Percentiles rank a stretch among this genome's conserved stretches.
These are phyloP conservation scores for Pisolithus marmoratus DNA, from an alignment of 768 basidiomycete genomes.

Conservation along the genomic window DNA sequence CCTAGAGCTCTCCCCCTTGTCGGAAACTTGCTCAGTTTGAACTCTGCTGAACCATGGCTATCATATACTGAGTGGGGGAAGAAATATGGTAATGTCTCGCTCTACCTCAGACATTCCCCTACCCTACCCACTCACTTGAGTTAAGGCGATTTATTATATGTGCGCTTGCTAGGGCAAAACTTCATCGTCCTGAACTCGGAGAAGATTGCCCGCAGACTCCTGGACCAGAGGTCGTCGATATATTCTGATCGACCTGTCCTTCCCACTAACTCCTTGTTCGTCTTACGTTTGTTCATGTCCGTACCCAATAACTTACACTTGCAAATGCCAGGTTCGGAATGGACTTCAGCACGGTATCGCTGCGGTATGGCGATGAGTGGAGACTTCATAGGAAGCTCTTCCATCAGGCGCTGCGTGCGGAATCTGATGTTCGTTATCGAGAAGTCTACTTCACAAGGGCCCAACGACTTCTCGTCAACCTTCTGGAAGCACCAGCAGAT, in stretches of 20 bases:
- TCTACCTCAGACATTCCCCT: not conserved
- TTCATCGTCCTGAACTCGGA: constrained; percentile 25
- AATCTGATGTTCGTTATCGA: constrained; percentile 14
- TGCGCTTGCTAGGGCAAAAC: constrained; percentile 18
- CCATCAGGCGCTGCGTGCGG: constrained; percentile 21
- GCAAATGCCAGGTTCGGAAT: constrained; percentile 18
- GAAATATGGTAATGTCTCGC: constrained; percentile 21
- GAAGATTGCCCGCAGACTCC: constrained; percentile 18
- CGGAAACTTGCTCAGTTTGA: constrained; percentile 23
- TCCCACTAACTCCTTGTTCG: constrained; percentile 11
- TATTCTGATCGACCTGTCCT: constrained; percentile 24
- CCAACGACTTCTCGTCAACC: constrained; percentile 14
- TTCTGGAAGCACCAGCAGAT: constrained; percentile 17
- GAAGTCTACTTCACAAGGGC: constrained; percentile 16
- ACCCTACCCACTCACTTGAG: not conserved
- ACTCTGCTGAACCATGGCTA: constrained; percentile 27
- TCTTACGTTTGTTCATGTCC: not conserved
- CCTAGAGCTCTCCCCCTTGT: constrained; percentile 26
- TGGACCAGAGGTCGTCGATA: constrained; percentile 23
- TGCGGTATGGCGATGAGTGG: constrained; percentile 28
- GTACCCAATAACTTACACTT: not conserved
- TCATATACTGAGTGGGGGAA: constrained; percentile 30
- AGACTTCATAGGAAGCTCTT: constrained; percentile 25
- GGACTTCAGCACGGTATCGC: constrained; percentile 21
- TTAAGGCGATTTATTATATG: constrained; percentile 17